Conservation (phyloP, 2,329 filamentous ascomycete genomes). For the Elsinoe australis region DNA sequence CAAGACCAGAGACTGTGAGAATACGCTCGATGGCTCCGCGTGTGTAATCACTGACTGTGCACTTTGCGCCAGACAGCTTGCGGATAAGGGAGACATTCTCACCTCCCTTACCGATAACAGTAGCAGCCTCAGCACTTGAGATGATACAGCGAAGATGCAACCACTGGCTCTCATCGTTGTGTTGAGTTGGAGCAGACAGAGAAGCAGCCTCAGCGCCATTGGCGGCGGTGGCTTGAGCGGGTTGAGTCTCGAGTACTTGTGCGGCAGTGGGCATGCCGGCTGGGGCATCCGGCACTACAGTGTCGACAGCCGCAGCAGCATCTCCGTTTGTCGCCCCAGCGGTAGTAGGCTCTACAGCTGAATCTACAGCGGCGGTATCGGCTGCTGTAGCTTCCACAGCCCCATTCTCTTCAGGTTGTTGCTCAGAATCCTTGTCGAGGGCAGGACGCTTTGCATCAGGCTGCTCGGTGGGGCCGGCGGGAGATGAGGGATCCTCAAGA, state of each 20-base stretch:
- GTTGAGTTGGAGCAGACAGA: conserved; percentile 32
- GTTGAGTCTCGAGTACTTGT: conserved; percentile 46
- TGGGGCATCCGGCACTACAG: conserved; percentile 58
- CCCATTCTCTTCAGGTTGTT: conserved; percentile 44
- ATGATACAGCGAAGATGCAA: conserved; percentile 96
- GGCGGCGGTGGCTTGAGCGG: conserved; percentile 49
- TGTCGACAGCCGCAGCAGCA: conserved; percentile 59
- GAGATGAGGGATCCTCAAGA: conserved; percentile 92
- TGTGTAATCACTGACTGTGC: conserved; percentile 96
- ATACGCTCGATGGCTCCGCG: conserved; percentile 96
- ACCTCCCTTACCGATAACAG: conserved; percentile 95
- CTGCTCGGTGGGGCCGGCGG: conserved; percentile 82
- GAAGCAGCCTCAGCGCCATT: conserved; percentile 45
- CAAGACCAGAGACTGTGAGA: conserved; percentile 89
- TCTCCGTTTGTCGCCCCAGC: conserved; percentile 35
- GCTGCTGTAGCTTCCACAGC: conserved; percentile 29
- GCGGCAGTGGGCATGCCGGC: conserved; percentile 39
- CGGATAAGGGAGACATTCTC: conserved; percentile 98
- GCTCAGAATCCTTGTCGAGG: conserved; percentile 80
- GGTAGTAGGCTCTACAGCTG: conserved; percentile 27
- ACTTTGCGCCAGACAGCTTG: conserved; percentile 91
- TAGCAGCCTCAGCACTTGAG: conserved; percentile 92
- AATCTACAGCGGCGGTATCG: conserved; percentile 21
- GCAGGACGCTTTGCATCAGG: conserved; percentile 96
- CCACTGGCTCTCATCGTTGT: conserved; percentile 87